Percentiles rank a stretch among this genome's conserved stretches.
These are phyloP conservation scores for Epichloe glyceriae DNA, from an alignment of 2,329 filamentous ascomycete genomes.

Conservation along the genomic window DNA sequence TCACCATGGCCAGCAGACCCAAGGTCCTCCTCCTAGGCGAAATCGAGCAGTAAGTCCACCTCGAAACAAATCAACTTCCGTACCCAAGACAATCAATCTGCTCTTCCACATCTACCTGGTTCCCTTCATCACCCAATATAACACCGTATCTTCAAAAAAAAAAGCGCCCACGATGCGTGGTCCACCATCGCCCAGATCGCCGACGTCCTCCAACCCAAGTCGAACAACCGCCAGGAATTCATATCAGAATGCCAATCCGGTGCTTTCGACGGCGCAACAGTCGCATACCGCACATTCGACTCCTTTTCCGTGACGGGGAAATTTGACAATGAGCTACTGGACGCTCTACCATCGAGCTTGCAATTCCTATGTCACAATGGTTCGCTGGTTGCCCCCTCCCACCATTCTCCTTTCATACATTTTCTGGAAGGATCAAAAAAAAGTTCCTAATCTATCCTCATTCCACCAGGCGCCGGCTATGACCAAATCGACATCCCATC, in stretches of 20 bases:
- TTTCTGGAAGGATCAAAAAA: not conserved
- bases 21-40: conserved; percentile 28
- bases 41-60: conserved; percentile 23
- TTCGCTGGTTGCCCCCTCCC: conserved; percentile 16
- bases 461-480: conserved; percentile 58
- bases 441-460: not conserved
- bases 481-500: conserved; percentile 66
- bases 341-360: conserved; percentile 38
- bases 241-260: conserved; percentile 54
- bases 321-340: conserved; percentile 58
- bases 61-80: no score
- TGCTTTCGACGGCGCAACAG: conserved; percentile 49
- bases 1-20: conserved; percentile 15
- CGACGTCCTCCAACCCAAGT: conserved; percentile 48
- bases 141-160: not conserved
- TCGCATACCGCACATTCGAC: conserved; percentile 58
- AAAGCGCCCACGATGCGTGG: conserved; percentile 54
- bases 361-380: conserved; percentile 49
- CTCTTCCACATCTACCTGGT: no score
- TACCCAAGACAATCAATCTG: no score
- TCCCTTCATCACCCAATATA: no score
- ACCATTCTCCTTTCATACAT: not conserved
- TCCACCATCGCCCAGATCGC: conserved; percentile 46
- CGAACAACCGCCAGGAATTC: conserved; percentile 53
- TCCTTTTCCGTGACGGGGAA: conserved; percentile 52